Conservation (phyloP, 2,329 filamentous ascomycete genomes). For the Penicillium crustosum region DNA sequence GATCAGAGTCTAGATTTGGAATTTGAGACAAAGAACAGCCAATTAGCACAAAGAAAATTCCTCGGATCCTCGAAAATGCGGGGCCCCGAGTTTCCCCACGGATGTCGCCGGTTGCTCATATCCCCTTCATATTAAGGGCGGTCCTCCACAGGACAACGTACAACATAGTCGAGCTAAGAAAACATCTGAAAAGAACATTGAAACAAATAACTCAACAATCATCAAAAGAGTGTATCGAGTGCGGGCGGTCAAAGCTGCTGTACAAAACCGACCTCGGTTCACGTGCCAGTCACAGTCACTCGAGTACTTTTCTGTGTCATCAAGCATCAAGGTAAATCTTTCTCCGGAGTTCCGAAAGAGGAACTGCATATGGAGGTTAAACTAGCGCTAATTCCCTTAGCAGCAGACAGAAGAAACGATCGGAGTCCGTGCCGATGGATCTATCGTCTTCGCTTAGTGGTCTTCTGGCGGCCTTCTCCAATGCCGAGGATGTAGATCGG, state of each 20-base stretch:
- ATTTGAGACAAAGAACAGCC: neutral
- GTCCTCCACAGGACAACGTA: neutral
- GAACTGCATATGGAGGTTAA: neutral
- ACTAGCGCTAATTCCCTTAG: neutral
- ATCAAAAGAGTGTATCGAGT: neutral
- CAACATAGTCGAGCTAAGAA: neutral
- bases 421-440: constrained; percentile 5
- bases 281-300: neutral
- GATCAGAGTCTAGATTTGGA: neutral
- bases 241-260: neutral
- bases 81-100: neutral
- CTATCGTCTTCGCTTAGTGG: neutral
- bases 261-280: neutral
- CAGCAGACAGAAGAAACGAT: neutral
- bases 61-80: neutral
- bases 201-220: neutral
- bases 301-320: neutral
- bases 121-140: neutral
- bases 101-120: neutral
- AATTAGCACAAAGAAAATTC: neutral
- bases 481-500: constrained; percentile 12
- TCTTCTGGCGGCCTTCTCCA: constrained; percentile 8
- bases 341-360: neutral
- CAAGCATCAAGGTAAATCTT: neutral
- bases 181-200: neutral